Evolutionary conservation across 2,329 filamentous ascomycete species (phyloP), one percentile per base, ranked within the genome.

Genomic region (Pestalotiopsis sp.): DNA sequence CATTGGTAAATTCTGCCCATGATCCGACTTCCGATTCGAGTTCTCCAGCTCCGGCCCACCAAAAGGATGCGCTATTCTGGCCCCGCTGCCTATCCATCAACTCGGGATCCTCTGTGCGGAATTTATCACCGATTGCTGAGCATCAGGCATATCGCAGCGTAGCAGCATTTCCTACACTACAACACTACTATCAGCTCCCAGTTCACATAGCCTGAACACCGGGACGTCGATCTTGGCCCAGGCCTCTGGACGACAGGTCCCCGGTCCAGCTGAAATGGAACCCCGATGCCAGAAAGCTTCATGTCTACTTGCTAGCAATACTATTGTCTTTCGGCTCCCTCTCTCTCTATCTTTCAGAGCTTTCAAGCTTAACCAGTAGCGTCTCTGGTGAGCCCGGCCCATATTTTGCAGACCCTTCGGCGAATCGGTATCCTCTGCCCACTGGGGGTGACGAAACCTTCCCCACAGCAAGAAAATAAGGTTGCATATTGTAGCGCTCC

Each of bases 401-500:
- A 52, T 52, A 52, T 17, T 52, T 36, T 20, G 17, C 45, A 52
- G n/a, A 52, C 14, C 7, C 14, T 36, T n/a, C 45, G n/a, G 45
- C 45, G 45, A 52, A 52, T 52, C n/a, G 45, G 45, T 20, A 52
- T n/a, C 45, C 59, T 39, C 14, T 14, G n/a, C 59, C 59, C 12
- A 62, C 59, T 36, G 59, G 59, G 11, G 20, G 59, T 36, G 59
- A 36, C 59, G 59, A 62, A 12, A 62, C 31, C 14, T 13, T 20
- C 27, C 17, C 59, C 59, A 62, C 59, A 36, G n/a, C 14, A 17
- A 27, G 23, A 13, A 62, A 62, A 62, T 62, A 62, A 62, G 59
- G 59, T 62, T 62, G 59, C 59, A 62, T 62, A 61, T 61, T n/a
- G 58, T 61, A 27, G 58, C 23, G 27, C 9, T 31, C 14, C 12